Conservation (phyloP, 768 basidiomycete species). For the Aureoboletus auriporus region DNA sequence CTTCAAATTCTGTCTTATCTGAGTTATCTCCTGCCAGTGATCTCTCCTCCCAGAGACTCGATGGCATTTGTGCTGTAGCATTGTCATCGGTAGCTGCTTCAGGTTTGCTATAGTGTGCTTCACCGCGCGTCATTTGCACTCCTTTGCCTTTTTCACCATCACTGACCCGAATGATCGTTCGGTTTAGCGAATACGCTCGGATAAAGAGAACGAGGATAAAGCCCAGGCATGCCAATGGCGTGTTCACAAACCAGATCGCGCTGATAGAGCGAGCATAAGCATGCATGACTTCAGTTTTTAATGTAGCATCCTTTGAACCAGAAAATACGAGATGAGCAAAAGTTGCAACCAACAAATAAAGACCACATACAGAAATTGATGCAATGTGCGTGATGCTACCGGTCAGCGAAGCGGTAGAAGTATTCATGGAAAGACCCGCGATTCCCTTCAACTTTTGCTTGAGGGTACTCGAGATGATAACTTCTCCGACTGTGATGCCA, state of each 20-base stretch:
- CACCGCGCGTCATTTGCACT: neutral
- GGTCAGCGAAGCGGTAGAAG: constrained; percentile 42
- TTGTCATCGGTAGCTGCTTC: neutral
- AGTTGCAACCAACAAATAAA: neutral
- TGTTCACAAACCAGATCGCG: constrained; percentile 39
- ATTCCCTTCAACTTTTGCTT: constrained; percentile 13
- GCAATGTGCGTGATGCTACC: constrained; percentile 45
- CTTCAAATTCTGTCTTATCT: neutral
- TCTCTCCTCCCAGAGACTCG: constrained; percentile 2
- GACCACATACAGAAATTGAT: constrained; percentile 20
- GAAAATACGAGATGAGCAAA: constrained; percentile 4
- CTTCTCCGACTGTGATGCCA: constrained; percentile 70
- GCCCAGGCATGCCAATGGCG: constrained; percentile 28
- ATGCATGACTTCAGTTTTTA: constrained; percentile 31
- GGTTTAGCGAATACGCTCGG: constrained; percentile 34
- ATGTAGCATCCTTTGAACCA: constrained; percentile 22
- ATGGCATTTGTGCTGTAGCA: constrained; percentile 1
- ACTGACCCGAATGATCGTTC: constrained; percentile 17
- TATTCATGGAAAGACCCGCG: constrained; percentile 30
- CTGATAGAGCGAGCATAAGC: constrained; percentile 35
- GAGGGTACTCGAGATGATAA: constrained; percentile 58
- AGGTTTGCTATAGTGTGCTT: neutral
- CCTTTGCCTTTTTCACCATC: constrained; percentile 30
- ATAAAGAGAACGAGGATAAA: constrained; percentile 32
- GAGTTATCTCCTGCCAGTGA: neutral